Percentiles rank a stretch among this genome's conserved stretches.
These are phyloP conservation scores for Glycine tomentella DNA, from an alignment of 306 rosid genomes.

Conservation along the genomic window DNA sequence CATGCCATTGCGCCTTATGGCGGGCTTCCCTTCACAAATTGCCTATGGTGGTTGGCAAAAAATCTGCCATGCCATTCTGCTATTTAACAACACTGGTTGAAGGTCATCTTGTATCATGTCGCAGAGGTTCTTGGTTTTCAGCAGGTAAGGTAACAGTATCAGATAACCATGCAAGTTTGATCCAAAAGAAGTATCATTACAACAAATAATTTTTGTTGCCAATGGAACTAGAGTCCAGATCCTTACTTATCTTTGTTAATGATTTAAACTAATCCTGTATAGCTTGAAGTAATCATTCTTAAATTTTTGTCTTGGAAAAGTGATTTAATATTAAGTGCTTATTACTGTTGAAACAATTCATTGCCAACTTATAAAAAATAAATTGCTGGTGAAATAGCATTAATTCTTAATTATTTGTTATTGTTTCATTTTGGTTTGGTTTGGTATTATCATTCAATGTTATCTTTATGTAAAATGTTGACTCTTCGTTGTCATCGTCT, in stretches of 20 bases:
- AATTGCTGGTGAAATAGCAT: background rate
- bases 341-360: background rate
- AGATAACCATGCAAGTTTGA: background rate
- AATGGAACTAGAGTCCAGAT: background rate
- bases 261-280: background rate
- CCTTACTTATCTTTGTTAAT: background rate
- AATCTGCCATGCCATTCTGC: too few species aligned
- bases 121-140: background rate
- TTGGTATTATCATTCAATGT: constrained; percentile 3
- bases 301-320: background rate
- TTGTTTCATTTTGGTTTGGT: constrained; percentile 5
- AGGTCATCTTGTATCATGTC: background rate
- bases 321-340: background rate
- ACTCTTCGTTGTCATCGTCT: background rate
- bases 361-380: background rate
- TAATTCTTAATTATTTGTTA: background rate
- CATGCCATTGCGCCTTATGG: too few species aligned
- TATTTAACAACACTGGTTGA: background rate
- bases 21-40: too few species aligned
- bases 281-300: background rate
- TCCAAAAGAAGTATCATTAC: background rate
- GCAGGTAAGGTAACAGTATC: background rate
- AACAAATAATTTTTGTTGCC: constrained; percentile 5
- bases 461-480: background rate
- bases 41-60: too few species aligned